These are phyloP conservation scores for Trichothecium roseum DNA, from an alignment of 2,329 filamentous ascomycete genomes.

Conservation along the genomic window DNA sequence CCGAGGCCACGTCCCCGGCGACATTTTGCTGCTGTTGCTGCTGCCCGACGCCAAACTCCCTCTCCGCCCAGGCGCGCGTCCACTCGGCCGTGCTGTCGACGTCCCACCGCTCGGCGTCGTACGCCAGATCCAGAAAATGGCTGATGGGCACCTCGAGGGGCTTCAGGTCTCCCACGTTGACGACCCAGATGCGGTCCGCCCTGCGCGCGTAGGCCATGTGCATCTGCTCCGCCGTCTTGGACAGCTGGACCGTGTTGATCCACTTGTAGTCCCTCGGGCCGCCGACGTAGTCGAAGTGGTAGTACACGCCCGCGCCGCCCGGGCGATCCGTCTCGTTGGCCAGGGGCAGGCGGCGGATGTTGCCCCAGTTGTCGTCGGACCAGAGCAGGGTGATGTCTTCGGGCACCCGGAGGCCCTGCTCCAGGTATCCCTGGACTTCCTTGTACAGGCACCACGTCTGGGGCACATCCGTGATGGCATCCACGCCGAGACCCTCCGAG, in stretches of 20 bases:
- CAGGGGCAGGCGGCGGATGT: conserved; percentile 51
- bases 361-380: conserved; percentile 62
- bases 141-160: conserved; percentile 53
- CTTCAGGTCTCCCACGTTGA: conserved; percentile 59
- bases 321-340: conserved; percentile 46
- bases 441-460: conserved; percentile 69
- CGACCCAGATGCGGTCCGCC: conserved; percentile 53
- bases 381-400: conserved; percentile 60
- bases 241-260: conserved; percentile 55
- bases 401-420: conserved; percentile 42
- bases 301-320: conserved; percentile 58
- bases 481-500: conserved; percentile 32
- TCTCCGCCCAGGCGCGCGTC: conserved; percentile 43
- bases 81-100: conserved; percentile 44
- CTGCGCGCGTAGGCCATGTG: conserved; percentile 46
- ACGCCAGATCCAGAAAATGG: conserved; percentile 59
- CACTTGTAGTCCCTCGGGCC: conserved; percentile 40
- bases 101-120: conserved; percentile 48
- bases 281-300: conserved; percentile 45
- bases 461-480: conserved; percentile 41
- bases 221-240: conserved; percentile 52
- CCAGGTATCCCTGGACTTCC: conserved; percentile 60
- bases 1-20: conserved; percentile 37
- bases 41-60: conserved; percentile 44
- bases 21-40: too few relatives aligned